These are phyloP conservation scores for Pulicaria dysenterica DNA, from an alignment of 129 eudicot species.

Conservation along the genomic window DNA sequence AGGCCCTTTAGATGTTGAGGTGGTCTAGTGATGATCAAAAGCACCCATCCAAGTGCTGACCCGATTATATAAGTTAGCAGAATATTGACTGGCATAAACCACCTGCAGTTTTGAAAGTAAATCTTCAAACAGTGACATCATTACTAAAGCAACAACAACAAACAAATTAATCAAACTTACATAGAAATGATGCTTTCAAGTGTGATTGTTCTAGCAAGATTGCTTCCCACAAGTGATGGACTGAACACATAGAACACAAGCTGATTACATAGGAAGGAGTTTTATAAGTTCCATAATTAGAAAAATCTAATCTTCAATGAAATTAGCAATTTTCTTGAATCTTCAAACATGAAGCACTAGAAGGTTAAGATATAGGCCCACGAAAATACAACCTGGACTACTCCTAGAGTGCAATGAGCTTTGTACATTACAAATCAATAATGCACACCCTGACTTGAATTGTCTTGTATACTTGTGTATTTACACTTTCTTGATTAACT, in stretches of 20 bases:
- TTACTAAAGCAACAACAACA: neutral
- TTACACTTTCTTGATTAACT: conserved; percentile 20
- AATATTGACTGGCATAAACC: conserved; percentile 72
- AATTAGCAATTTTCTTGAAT: neutral
- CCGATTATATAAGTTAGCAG: conserved; percentile 58
- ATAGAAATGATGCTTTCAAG: conserved; percentile 41
- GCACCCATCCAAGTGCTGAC: conserved; percentile 62
- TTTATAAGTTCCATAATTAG: neutral
- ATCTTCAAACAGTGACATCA: neutral
- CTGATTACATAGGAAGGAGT: conserved; percentile 30
- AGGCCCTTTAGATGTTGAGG: conserved; percentile 66
- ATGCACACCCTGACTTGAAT: neutral
- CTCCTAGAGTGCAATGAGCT: no score
- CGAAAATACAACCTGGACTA: no score
- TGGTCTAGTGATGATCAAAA: conserved; percentile 52
- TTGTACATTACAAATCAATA: no score
- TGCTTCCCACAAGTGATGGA: conserved; percentile 53
- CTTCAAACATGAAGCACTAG: neutral
- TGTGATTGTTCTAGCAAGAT: conserved; percentile 46
- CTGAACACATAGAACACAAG: conserved; percentile 56
- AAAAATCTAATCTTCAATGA: neutral
- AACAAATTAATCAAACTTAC: conserved; percentile 24
- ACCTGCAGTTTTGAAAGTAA: conserved; percentile 37
- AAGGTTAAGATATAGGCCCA: no score
- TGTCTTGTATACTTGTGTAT: neutral